These are phyloP conservation scores for Nitzschia inconspicua DNA, from an alignment of 108 stramenopile genomes.

Conservation along the genomic window DNA sequence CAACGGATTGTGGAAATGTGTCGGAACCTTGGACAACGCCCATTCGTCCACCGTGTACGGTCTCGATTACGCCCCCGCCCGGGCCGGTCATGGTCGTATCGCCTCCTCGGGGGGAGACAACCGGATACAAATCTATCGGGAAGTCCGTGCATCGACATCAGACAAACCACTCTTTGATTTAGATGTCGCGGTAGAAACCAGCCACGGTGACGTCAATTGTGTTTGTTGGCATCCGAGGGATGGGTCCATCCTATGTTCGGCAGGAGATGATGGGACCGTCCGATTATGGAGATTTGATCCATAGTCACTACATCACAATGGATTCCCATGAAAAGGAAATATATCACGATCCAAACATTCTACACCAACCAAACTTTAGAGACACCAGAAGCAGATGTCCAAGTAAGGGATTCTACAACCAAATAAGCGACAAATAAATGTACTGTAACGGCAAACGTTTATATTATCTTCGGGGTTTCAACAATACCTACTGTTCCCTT, in stretches of 20 bases:
- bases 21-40: conserved; percentile 58
- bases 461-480: too few relatives aligned
- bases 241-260: conserved; percentile 67
- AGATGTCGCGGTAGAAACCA: conserved; percentile 38
- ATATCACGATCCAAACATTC: too few relatives aligned
- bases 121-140: conserved; percentile 73
- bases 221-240: conserved; percentile 92
- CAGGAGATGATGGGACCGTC: conserved; percentile 90
- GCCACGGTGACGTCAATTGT: conserved; percentile 94
- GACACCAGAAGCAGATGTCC: too few relatives aligned
- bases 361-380: too few relatives aligned
- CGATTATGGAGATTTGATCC: conserved; percentile 75
- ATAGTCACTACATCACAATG: background rate
- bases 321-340: too few relatives aligned
- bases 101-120: conserved; percentile 88
- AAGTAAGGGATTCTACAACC: too few relatives aligned
- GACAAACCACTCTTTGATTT: conserved; percentile 66
- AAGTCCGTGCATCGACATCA: conserved; percentile 42
- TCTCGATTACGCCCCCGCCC: conserved; percentile 78
- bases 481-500: too few relatives aligned
- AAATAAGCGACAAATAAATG: too few relatives aligned
- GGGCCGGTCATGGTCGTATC: conserved; percentile 73
- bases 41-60: conserved; percentile 66
- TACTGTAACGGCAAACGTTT: too few relatives aligned
- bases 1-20: conserved; percentile 67